Base-by-base conservation (phyloP, 2,329 filamentous ascomycete genomes). In the Fusarium sp. region DNA sequence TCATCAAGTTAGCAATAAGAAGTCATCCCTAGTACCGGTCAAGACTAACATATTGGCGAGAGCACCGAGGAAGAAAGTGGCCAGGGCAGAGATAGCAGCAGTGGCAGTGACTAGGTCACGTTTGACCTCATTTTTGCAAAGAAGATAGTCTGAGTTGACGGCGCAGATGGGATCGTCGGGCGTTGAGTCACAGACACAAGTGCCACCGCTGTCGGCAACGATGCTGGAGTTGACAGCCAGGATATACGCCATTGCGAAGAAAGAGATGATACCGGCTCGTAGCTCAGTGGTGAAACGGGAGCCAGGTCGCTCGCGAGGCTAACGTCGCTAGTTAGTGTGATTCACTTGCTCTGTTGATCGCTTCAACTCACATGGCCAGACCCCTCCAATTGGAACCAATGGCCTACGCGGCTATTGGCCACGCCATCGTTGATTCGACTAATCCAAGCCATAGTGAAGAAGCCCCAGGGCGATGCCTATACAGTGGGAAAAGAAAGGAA, bases 51-150 rank as follows among this genome's bases (percentile, higher is more conserved):
- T 83, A 71, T 96, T 96, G 65, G 93, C 90, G 67, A 94, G 88
- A 2, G 95, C 78, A 24, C 93, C 93, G 90, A 96, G 94, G 78
- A 84, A 90, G 78, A 96, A 94, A n/a, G 89, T 90, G 4, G 90
- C 87, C 47, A 97, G 80, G 26, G 92, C 91, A 15, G 92, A 86
- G 69, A 96, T 94, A 55, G 93, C 93, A 44, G 93, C 92, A 6
- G 93, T 96, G 13, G 91, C 93, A 8, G 93, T 96, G 56, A 96
- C 90, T 37, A 94, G 80, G 75, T 97, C 93, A 32, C 92, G 88
- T 78, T 91, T 91, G 75, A 95, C 77, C 66, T 84, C 86, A 72
- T 83, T 78, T 67, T 83, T 79, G 76, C 91, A 93, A n/a, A 90
- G 79, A 65, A 84, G 75, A 71, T 93, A 93, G 22, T 86, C 86